A percentile compares a stretch with the other conserved stretches of the same genome.
Conservation (phyloP, 2,329 filamentous ascomycete species). For the Penicillium sp. region DNA sequence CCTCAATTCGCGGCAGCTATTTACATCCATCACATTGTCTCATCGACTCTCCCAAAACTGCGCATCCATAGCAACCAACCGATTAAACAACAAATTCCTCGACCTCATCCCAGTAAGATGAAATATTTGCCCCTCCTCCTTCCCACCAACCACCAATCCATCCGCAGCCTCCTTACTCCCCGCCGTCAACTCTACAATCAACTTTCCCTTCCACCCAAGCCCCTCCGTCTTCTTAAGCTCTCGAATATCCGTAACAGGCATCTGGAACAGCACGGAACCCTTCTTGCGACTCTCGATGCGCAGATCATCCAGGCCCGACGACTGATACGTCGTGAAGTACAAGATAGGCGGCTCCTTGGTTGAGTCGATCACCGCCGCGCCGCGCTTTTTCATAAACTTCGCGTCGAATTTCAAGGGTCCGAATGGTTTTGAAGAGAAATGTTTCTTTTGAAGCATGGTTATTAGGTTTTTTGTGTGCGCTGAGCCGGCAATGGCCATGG, state of each 20-base stretch:
- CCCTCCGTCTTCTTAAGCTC: constrained; percentile 80
- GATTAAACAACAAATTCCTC: constrained; percentile 28
- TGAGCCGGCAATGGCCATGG: constrained; percentile 65
- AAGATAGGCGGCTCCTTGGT: constrained; percentile 48
- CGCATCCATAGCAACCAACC: constrained; percentile 27
- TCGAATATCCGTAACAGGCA: constrained; percentile 69
- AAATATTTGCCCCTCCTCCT: constrained; percentile 49
- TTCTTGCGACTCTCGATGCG: constrained; percentile 54
- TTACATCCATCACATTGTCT: not conserved
- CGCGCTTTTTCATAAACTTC: constrained; percentile 69
- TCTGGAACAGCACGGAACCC: constrained; percentile 64
- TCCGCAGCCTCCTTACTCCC: constrained; percentile 70
- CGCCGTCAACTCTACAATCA: constrained; percentile 78
- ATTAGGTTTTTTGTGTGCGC: constrained; percentile 69
- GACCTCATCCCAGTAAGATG: constrained; percentile 29
- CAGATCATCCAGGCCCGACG: constrained; percentile 41
- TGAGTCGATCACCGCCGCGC: constrained; percentile 66
- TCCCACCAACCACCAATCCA: constrained; percentile 68
- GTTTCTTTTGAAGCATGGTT: constrained; percentile 63
- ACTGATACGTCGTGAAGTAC: constrained; percentile 57
- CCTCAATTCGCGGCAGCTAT: too few species aligned
- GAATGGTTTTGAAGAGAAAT: constrained; percentile 44
- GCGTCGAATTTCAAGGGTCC: constrained; percentile 78
- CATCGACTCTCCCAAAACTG: constrained; percentile 29
- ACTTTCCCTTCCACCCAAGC: constrained; percentile 80